Evolutionary conservation across 495 filamentous ascomycete genomes (phyloP).

Genomic region (Talaromyces stipitatus): DNA sequence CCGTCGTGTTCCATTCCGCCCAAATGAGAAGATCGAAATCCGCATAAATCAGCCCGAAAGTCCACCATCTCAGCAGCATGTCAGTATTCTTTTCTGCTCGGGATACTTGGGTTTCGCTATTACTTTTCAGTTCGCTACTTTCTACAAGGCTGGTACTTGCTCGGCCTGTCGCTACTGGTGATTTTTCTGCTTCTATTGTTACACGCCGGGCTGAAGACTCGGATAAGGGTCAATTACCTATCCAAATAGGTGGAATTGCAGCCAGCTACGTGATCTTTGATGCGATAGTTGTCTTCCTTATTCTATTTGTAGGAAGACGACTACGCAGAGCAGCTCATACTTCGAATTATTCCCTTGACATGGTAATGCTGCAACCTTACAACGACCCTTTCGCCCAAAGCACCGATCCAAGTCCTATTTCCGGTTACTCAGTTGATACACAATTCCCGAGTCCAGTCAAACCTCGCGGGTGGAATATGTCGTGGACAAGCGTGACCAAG

Average conservation of each 20-base stretch:
- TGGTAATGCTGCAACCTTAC: conserved; percentile 56
- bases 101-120: background rate
- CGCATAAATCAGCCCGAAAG: conserved; percentile 1
- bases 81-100: background rate
- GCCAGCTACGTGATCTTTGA: conserved; percentile 71
- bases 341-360: conserved; percentile 44
- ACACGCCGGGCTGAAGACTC: background rate
- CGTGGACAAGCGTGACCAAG: conserved; percentile 36
- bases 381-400: conserved; percentile 39
- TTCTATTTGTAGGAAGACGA: conserved; percentile 58
- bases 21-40: background rate
- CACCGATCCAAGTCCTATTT: conserved; percentile 41
- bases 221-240: conserved; percentile 45
- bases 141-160: background rate
- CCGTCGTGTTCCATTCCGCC: background rate
- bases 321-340: conserved; percentile 46
- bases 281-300: conserved; percentile 54
- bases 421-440: conserved; percentile 19
- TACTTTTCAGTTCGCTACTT: background rate
- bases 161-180: background rate
- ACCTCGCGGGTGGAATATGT: conserved; percentile 23
- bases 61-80: conserved; percentile 1
- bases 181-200: background rate
- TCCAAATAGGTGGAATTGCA: conserved; percentile 70
- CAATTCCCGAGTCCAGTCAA: conserved; percentile 32